A percentile compares a stretch with the other conserved stretches of the same genome.
These are phyloP conservation scores for Seminavis robusta DNA, from an alignment of 108 stramenopile genomes.

Conservation along the genomic window DNA sequence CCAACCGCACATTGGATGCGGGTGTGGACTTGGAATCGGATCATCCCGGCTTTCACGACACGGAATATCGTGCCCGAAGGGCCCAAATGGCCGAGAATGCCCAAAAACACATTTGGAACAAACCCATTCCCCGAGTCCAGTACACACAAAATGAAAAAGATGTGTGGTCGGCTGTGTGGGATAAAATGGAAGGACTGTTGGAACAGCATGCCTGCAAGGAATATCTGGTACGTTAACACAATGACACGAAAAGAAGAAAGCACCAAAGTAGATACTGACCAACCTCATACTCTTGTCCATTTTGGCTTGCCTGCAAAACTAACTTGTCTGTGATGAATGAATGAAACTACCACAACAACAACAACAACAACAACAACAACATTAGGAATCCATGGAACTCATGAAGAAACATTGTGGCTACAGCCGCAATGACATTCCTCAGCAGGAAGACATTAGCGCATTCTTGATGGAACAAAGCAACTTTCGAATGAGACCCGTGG, in stretches of 20 bases:
- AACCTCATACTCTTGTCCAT: no score
- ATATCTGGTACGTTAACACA: slow-evolving; percentile 46
- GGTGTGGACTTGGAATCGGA: slow-evolving; percentile 78
- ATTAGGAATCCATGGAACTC: slow-evolving; percentile 56
- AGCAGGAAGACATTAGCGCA: slow-evolving; percentile 78
- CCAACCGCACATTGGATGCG: slow-evolving; percentile 84
- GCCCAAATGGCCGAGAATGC: slow-evolving; percentile 68
- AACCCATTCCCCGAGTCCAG: slow-evolving; percentile 77
- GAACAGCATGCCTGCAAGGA: slow-evolving; percentile 90
- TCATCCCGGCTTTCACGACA: slow-evolving; percentile 91
- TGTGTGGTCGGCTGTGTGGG: slow-evolving; percentile 93
- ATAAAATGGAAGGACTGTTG: slow-evolving; percentile 76
- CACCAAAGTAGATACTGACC: no score
- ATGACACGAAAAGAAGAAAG: no score
- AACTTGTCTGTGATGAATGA: no score
- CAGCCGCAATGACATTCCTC: slow-evolving; percentile 80
- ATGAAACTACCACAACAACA: no score
- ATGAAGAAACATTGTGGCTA: slow-evolving; percentile 89
- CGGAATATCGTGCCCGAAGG: slow-evolving; percentile 78
- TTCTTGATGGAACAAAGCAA: slow-evolving; percentile 78
- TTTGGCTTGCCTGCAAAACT: no score
- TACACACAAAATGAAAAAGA: slow-evolving; percentile 87
- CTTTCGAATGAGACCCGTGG: slow-evolving; percentile 90
- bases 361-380: no score
- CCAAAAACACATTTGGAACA: slow-evolving; percentile 56